phyloP scores from a whole-genome alignment of 306 rosid genomes.

The Benincasa hispida region DNA sequence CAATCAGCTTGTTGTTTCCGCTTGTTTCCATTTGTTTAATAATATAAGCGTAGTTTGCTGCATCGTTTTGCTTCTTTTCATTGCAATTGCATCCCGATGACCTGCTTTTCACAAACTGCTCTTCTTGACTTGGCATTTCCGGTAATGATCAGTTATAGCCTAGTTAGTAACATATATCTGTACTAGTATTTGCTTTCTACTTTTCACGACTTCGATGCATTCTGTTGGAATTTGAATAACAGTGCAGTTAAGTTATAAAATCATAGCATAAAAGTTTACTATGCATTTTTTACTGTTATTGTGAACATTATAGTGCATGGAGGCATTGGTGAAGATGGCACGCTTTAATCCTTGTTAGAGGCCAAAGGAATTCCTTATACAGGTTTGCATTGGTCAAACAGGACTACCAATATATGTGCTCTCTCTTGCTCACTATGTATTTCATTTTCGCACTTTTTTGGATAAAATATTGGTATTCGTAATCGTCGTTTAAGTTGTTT shows the following conservation, averaged over 20 bases:
- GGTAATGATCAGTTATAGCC: constrained; percentile 28
- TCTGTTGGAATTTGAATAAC: neutral
- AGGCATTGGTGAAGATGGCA: constrained; percentile 98
- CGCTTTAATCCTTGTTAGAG: constrained; percentile 75
- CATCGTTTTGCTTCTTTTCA: constrained; percentile 4
- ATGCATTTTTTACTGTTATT: constrained; percentile 9
- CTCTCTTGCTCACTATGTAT: constrained; percentile 1
- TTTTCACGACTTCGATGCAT: neutral
- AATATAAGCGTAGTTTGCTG: too few relatives aligned
- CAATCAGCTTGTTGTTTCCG: too few relatives aligned
- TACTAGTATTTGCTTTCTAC: neutral
- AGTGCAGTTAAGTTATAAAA: neutral
- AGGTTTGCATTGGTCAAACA: constrained; percentile 30
- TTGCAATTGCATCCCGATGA: constrained; percentile 96
- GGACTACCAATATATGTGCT: constrained; percentile 4
- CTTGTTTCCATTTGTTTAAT: too few relatives aligned
- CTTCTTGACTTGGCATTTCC: constrained; percentile 99
- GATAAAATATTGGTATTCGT: too few relatives aligned
- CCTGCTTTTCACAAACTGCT: constrained; percentile 91
- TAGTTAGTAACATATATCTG: neutral
- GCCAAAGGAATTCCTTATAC: constrained; percentile 79
- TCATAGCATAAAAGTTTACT: neutral
- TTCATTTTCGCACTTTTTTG: too few relatives aligned
- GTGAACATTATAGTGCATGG: constrained; percentile 65
- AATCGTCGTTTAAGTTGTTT: too few relatives aligned